phyloP scores from a whole-genome alignment of 2,329 filamentous ascomycete genomes.

The Remersonia thermophila region DNA sequence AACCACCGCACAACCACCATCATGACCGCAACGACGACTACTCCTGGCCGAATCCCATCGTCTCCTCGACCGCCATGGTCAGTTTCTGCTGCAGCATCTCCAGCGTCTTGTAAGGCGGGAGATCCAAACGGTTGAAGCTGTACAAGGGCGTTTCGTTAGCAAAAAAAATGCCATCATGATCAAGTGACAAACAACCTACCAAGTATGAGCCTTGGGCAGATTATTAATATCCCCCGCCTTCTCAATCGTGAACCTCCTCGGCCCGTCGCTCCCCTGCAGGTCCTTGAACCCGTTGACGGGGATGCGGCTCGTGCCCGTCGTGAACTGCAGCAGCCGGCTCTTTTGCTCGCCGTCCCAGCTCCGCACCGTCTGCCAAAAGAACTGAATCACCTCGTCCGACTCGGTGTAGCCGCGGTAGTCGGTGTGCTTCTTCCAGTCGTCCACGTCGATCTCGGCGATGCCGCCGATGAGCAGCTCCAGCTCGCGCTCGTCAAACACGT shows the following conservation, averaged over 20 bases:
- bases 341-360: constrained; percentile 98
- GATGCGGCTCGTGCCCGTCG: constrained; percentile 92
- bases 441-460: constrained; percentile 99
- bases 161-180: too few species aligned
- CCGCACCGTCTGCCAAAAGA: constrained; percentile 97
- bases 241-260: constrained; percentile 91
- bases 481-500: constrained; percentile 97
- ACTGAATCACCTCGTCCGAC: constrained; percentile 90
- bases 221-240: constrained; percentile 88
- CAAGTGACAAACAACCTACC: constrained; percentile 45
- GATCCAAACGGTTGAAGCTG: constrained; percentile 93
- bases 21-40: too few species aligned
- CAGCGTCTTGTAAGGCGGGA: constrained; percentile 83
- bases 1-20: too few species aligned
- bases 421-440: constrained; percentile 99
- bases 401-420: constrained; percentile 98
- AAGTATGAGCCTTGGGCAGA: constrained; percentile 93
- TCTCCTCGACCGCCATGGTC: constrained; percentile 95
- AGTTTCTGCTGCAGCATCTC: constrained; percentile 81
- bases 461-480: constrained; percentile 92
- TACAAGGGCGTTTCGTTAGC: too few species aligned
- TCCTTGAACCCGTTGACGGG: constrained; percentile 99
- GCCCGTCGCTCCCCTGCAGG: constrained; percentile 90
- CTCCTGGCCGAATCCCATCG: constrained; percentile 96
- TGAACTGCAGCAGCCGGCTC: constrained; percentile 88